Conservation (phyloP, 2,329 filamentous ascomycete species). For the Monilinia laxa region DNA sequence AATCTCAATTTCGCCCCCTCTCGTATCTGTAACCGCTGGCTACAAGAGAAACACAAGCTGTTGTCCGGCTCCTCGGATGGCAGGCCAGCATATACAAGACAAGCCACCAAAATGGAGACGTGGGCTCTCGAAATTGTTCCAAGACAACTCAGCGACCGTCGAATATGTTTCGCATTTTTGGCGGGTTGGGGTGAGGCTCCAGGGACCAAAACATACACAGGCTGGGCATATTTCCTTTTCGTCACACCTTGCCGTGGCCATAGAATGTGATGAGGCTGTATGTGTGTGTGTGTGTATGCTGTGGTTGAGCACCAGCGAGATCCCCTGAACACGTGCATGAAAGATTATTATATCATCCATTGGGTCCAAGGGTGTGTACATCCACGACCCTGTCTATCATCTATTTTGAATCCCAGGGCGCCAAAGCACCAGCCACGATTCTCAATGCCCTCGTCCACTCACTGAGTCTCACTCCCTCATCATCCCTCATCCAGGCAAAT, state of each 20-base stretch:
- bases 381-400: not conserved
- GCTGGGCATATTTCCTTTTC: not conserved
- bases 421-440: slow-evolving; percentile 18
- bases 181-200: not conserved
- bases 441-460: not conserved
- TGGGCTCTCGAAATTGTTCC: slow-evolving; percentile 14
- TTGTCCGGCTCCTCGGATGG: too few species aligned
- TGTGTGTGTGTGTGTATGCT: not conserved
- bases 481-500: slow-evolving; percentile 7
- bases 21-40: too few species aligned
- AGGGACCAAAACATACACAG: too few species aligned
- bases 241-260: not conserved
- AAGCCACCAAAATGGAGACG: too few species aligned
- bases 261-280: slow-evolving; percentile 3
- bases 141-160: slow-evolving; percentile 14
- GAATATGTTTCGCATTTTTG: slow-evolving; percentile 1
- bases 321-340: slow-evolving; percentile 19
- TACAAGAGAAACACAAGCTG: too few species aligned
- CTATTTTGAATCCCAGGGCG: not conserved
- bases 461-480: not conserved
- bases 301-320: slow-evolving; percentile 4
- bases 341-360: too few species aligned
- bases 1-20: too few species aligned
- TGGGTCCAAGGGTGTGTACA: not conserved
- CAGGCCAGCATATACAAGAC: too few species aligned